A percentile compares a stretch with the other conserved stretches of the same genome.
Conservation (phyloP, 2,329 filamentous ascomycete species). For the Berkeleyomyces basicola region DNA sequence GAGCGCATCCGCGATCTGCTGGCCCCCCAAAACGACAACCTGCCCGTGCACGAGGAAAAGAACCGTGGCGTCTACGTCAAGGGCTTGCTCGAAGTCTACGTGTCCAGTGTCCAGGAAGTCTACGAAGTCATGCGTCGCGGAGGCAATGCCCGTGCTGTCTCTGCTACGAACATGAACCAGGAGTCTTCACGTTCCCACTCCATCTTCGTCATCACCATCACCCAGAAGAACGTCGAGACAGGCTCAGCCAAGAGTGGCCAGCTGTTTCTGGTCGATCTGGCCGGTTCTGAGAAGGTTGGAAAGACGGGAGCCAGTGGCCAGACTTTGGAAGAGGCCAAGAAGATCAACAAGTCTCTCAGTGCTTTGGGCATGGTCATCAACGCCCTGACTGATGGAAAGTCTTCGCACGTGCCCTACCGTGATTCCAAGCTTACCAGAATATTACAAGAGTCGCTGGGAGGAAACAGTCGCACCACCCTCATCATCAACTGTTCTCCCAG, state of each 20-base stretch:
- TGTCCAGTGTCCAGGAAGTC: slow-evolving; percentile 86
- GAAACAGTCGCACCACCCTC: slow-evolving; percentile 93
- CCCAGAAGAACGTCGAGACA: slow-evolving; percentile 94
- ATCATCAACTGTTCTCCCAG: slow-evolving; percentile 99
- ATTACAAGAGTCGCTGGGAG: slow-evolving; percentile 88
- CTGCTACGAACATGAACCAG: slow-evolving; percentile 97
- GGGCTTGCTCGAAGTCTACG: slow-evolving; percentile 84
- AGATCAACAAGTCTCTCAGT: slow-evolving; percentile 99
- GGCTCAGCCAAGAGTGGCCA: slow-evolving; percentile 92
- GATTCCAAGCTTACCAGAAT: slow-evolving; percentile 97
- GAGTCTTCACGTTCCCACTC: slow-evolving; percentile 97
- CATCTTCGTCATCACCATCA: slow-evolving; percentile 92
- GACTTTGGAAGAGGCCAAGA: slow-evolving; percentile 95
- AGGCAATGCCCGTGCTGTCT: slow-evolving; percentile 75
- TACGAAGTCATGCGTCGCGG: slow-evolving; percentile 94
- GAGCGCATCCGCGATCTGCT: slow-evolving; percentile 90
- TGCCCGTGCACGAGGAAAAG: slow-evolving; percentile 97
- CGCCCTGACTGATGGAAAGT: slow-evolving; percentile 90
- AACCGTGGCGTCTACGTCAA: slow-evolving; percentile 93
- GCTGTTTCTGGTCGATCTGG: slow-evolving; percentile 93
- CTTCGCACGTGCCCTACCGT: slow-evolving; percentile 86
- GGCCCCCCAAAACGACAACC: slow-evolving; percentile 82
- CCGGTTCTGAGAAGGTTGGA: slow-evolving; percentile 94
- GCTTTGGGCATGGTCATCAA: slow-evolving; percentile 99
- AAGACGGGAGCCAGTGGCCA: slow-evolving; percentile 97